These are phyloP conservation scores for Sanghuangporus baumii DNA, from an alignment of 1,284 basidiomycete genomes.

Conservation along the genomic window DNA sequence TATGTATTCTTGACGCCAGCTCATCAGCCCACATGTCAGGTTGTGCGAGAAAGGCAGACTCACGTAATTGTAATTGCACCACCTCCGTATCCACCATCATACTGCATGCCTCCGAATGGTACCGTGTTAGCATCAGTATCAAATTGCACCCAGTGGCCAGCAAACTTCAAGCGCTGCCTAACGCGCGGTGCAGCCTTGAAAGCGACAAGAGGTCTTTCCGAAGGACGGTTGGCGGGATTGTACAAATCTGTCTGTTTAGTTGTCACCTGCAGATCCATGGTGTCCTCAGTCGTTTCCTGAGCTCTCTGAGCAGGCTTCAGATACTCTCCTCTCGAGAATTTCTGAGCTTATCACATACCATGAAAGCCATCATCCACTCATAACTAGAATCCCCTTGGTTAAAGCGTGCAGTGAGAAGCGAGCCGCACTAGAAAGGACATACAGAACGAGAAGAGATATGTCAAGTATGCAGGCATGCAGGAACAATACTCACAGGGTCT, in stretches of 20 bases:
- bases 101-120: not conserved
- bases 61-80: constrained; percentile 11
- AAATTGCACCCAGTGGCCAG: constrained; percentile 13
- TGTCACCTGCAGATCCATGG: constrained; percentile 11
- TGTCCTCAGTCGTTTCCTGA: not conserved
- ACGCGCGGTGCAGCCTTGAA: constrained; percentile 13
- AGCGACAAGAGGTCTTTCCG: not conserved
- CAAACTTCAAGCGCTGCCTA: constrained; percentile 10
- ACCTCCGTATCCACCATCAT: not conserved
- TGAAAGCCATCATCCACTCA: constrained; percentile 14
- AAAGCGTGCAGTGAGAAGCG: constrained; percentile 9
- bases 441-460: not conserved
- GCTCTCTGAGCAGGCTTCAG: not conserved
- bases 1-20: constrained; percentile 5
- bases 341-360: not conserved
- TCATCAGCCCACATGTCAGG: not conserved
- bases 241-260: constrained; percentile 10
- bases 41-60: not conserved
- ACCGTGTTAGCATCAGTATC: constrained; percentile 2
- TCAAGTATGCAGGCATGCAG: not conserved
- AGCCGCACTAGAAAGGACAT: constrained; percentile 4
- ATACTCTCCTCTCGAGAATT: not conserved
- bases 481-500: not conserved
- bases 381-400: constrained; percentile 12
- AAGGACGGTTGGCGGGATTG: not conserved